Conservation (phyloP, 2,329 filamentous ascomycete genomes). For the Coniochaeta sp. region DNA sequence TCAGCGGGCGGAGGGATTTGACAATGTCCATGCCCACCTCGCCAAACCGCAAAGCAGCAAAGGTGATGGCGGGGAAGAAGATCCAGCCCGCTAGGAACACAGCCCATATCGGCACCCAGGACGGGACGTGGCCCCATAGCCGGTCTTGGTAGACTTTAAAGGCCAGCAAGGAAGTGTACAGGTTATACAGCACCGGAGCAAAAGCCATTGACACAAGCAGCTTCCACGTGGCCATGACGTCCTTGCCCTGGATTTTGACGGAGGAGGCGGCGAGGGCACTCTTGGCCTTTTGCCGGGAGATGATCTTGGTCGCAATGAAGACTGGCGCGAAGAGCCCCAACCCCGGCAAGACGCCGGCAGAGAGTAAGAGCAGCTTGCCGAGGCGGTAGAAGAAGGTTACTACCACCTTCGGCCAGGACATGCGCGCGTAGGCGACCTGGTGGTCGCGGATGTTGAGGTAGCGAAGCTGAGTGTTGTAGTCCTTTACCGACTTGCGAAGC, state of each 20-base stretch:
- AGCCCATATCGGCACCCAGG: conserved; percentile 72
- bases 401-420: conserved; percentile 70
- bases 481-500: conserved; percentile 66
- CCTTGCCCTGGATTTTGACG: conserved; percentile 80
- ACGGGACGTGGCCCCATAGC: conserved; percentile 73
- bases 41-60: conserved; percentile 87
- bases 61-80: conserved; percentile 82
- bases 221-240: conserved; percentile 94
- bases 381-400: conserved; percentile 73
- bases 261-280: conserved; percentile 79
- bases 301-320: conserved; percentile 76
- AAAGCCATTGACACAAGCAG: conserved; percentile 80
- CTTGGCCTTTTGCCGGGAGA: conserved; percentile 74
- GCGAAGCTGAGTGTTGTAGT: conserved; percentile 81
- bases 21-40: conserved; percentile 99
- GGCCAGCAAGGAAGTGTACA: conserved; percentile 69
- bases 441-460: conserved; percentile 87
- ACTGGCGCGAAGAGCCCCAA: conserved; percentile 82
- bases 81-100: conserved; percentile 70
- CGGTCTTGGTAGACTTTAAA: conserved; percentile 76
- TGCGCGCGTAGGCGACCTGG: conserved; percentile 85
- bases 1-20: conserved; percentile 84
- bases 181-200: conserved; percentile 73
- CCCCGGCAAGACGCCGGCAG: conserved; percentile 77
- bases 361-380: conserved; percentile 67